Conservation (phyloP, 345 rosid species). For the Populus davidiana region DNA sequence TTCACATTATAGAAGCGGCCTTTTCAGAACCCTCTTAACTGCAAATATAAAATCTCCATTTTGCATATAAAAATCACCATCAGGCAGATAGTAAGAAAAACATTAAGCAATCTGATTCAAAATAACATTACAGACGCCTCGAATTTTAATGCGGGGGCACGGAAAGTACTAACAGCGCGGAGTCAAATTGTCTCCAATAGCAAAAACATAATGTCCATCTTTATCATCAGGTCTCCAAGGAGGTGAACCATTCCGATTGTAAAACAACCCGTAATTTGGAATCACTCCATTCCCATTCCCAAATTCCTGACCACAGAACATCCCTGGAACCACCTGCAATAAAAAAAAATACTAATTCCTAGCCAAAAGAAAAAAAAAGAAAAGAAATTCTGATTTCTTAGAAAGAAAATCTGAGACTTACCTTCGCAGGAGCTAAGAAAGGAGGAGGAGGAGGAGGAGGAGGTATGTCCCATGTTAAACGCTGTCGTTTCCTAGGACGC, state of each 20-base stretch:
- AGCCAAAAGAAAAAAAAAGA: not conserved
- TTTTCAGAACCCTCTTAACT: not conserved
- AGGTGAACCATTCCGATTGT: slow-evolving; percentile 50
- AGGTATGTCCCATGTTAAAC: slow-evolving; percentile 66
- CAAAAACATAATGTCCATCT: slow-evolving; percentile 72
- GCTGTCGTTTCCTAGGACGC: slow-evolving; percentile 70
- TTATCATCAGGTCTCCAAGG: slow-evolving; percentile 86
- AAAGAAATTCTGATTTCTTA: not conserved
- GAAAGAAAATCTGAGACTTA: slow-evolving; percentile 34
- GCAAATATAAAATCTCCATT: too few species aligned
- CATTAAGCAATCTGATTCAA: not conserved
- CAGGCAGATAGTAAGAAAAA: too few species aligned
- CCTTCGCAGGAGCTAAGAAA: slow-evolving; percentile 44
- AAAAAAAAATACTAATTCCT: not conserved
- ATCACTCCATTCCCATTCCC: slow-evolving; percentile 45
- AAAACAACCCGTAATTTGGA: slow-evolving; percentile 49
- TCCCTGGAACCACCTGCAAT: slow-evolving; percentile 48
- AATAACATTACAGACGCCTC: too few species aligned
- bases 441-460: slow-evolving; percentile 62
- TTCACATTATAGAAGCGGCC: not conserved
- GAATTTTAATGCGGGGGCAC: not conserved
- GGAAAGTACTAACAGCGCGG: slow-evolving; percentile 50
- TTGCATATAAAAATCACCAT: too few species aligned
- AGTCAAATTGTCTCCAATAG: slow-evolving; percentile 63
- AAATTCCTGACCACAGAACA: slow-evolving; percentile 57